phyloP scores from a whole-genome alignment of 2,329 filamentous ascomycete genomes.

The Aspergillus fumigatus region DNA sequence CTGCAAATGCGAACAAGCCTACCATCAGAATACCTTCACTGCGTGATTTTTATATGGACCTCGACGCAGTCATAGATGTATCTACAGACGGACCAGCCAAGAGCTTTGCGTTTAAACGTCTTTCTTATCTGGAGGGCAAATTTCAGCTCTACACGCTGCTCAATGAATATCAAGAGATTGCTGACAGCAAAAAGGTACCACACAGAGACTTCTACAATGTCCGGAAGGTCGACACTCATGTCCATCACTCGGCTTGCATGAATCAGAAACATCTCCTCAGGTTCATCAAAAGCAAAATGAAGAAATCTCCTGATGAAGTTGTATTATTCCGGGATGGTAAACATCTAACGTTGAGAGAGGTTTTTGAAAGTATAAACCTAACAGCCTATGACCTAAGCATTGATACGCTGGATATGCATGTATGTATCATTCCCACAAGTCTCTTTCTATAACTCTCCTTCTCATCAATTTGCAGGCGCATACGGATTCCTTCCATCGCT shows the following conservation, averaged over 20 bases:
- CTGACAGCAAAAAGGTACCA: conserved; percentile 94
- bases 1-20: conserved; percentile 60
- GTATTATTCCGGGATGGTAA: conserved; percentile 91
- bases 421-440: conserved; percentile 42
- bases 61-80: conserved; percentile 80
- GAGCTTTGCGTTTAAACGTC: conserved; percentile 89
- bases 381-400: conserved; percentile 98
- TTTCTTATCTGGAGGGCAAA: conserved; percentile 94
- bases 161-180: conserved; percentile 97
- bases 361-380: conserved; percentile 95
- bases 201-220: conserved; percentile 99
- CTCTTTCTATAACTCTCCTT: conserved; percentile 1
- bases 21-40: conserved; percentile 83
- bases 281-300: conserved; percentile 99
- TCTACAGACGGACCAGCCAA: conserved; percentile 95
- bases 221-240: conserved; percentile 96
- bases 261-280: conserved; percentile 97
- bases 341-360: conserved; percentile 82
- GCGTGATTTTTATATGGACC: conserved; percentile 91
- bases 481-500: conserved; percentile 95
- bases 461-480: conserved; percentile 60
- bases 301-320: conserved; percentile 91
- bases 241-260: conserved; percentile 99
- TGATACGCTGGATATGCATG: conserved; percentile 98
- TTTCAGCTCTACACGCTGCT: conserved; percentile 91